Base-by-base conservation (phyloP, 108 stramenopile species). In the Cyclotella atomus region DNA sequence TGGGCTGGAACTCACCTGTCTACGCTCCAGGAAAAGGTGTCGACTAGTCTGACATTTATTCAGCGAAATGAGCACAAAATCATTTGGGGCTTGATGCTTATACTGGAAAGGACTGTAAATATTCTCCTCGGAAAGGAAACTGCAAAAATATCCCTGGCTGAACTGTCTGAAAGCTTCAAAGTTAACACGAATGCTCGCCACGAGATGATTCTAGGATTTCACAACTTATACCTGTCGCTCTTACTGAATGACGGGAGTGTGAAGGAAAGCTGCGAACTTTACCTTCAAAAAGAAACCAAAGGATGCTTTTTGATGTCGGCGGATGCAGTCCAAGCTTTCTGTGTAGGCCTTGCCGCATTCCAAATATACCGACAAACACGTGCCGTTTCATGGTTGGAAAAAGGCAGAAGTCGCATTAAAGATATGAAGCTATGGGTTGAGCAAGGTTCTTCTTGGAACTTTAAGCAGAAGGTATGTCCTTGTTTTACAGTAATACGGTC, bases 381-480 rank as follows among this genome's bases (percentile, higher is more conserved):
- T 17, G 69, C 44, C 21, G 16, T 5, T 2, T 10, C 1, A 10
- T 70, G 46, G 57, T 16, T 17, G 20, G 17, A 46, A 9, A 67
- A 2, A 46, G 57, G 41, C 15, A 10, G 17, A 19, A 45, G 20
- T 23, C 15, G 33, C 6, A 70, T 52, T 20, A 30, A 20, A 43
- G 56, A 30, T n/a, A 52, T 71, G 71, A 35, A 28, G 19, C 6
- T 29, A 1, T 70, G 70, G 70, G 44, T 30, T 16, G 57, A 46
- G 43, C 17, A 23, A 17, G 54, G 25, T 24, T 69, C 59, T 0
- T 14, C 17, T 21, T 61, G 59, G 59, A 76, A 76, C 45, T 70
- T 76, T 61, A 14, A 49, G 32, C 59, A 76, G 32, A 70, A 76
- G n/a, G n/a, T n/a, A n/a, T n/a, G n/a, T n/a, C n/a, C n/a, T n/a